Evolutionary conservation across 495 filamentous ascomycete genomes (phyloP).

Genomic region (Daldinia concentrica): DNA sequence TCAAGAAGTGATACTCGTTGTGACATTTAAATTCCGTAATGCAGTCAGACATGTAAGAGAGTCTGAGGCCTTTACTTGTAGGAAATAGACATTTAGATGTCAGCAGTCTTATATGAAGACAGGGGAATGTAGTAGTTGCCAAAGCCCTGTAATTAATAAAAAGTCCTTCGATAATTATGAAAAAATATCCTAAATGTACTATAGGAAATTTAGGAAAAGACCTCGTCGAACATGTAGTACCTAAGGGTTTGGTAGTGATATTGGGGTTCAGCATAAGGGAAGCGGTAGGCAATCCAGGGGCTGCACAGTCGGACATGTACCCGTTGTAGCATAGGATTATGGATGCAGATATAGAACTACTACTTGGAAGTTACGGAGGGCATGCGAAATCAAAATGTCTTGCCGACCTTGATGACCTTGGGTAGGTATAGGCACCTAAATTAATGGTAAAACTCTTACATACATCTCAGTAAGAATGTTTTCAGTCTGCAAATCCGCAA

Average conservation of each 20-base stretch:
- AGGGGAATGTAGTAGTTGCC: not conserved
- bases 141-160: not conserved
- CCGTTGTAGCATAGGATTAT: not conserved
- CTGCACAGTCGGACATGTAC: too few species aligned
- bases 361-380: not conserved
- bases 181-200: not conserved
- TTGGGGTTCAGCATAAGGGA: not conserved
- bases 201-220: not conserved
- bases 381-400: not conserved
- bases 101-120: not conserved
- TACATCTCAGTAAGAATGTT: not conserved
- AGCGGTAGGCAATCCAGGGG: not conserved
- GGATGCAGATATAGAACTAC: not conserved
- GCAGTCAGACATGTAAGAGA: not conserved
- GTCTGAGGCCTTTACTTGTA: not conserved
- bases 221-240: not conserved
- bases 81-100: not conserved
- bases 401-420: not conserved
- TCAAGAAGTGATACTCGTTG: conserved; percentile 28
- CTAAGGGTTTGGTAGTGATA: not conserved
- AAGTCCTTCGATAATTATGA: not conserved
- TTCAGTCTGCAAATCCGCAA: too few species aligned
- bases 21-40: not conserved
- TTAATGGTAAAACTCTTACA: not conserved
- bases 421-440: too few species aligned